A percentile compares a stretch with the other conserved stretches of the same genome.
Evolutionary conservation across 2,329 filamentous ascomycete species (phyloP).

Genomic region (Lojkania enalia): DNA sequence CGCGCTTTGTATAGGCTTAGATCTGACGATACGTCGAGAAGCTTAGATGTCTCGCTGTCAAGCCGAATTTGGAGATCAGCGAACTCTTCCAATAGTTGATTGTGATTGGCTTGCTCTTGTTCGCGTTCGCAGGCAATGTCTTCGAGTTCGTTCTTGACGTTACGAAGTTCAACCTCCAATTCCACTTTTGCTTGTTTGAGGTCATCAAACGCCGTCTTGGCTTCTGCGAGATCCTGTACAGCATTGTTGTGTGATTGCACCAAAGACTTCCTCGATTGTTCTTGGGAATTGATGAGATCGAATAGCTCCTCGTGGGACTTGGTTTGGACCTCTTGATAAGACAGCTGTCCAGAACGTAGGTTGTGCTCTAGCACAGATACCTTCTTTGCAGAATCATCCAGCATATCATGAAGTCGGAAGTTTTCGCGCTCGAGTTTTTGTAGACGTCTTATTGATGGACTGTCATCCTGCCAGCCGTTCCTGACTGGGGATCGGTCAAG

Average conservation of each 20-base stretch:
- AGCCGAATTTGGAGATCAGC: slow-evolving; percentile 91
- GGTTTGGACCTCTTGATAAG: slow-evolving; percentile 86
- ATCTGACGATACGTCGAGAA: slow-evolving; percentile 81
- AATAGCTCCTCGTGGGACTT: slow-evolving; percentile 94
- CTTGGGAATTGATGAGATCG: slow-evolving; percentile 89
- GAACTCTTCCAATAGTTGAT: slow-evolving; percentile 87
- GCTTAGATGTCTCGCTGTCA: slow-evolving; percentile 83
- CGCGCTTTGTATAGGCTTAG: slow-evolving; percentile 87
- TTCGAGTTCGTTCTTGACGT: slow-evolving; percentile 78
- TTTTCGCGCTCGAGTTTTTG: slow-evolving; percentile 93
- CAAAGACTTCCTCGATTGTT: slow-evolving; percentile 80
- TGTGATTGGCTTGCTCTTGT: slow-evolving; percentile 84
- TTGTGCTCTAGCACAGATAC: slow-evolving; percentile 86
- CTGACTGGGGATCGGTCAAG: slow-evolving; percentile 70
- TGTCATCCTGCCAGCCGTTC: slow-evolving; percentile 70
- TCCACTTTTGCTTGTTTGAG: slow-evolving; percentile 78
- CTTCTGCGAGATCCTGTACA: slow-evolving; percentile 80
- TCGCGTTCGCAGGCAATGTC: slow-evolving; percentile 79
- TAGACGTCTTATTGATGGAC: slow-evolving; percentile 76
- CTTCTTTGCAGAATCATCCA: slow-evolving; percentile 92
- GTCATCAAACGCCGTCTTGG: slow-evolving; percentile 84
- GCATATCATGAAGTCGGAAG: slow-evolving; percentile 86
- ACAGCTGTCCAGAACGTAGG: slow-evolving; percentile 83
- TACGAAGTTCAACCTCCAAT: slow-evolving; percentile 84
- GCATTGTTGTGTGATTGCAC: slow-evolving; percentile 84